phyloP scores from a whole-genome alignment of 768 basidiomycete genomes.

The Leccinum imitatum region DNA sequence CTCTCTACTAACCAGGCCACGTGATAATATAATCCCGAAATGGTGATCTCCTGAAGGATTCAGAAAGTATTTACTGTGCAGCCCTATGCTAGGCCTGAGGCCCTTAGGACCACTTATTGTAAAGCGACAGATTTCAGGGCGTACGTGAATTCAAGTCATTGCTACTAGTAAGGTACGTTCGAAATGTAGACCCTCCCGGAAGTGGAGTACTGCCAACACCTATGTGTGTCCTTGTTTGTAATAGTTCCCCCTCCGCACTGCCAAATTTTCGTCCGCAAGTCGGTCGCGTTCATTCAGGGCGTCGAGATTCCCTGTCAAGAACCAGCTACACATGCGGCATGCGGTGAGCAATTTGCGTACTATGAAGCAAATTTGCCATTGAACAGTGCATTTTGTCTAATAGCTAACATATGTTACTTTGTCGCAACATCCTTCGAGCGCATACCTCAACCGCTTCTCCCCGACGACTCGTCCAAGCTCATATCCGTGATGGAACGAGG shows the following conservation, averaged over 20 bases:
- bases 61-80: background rate
- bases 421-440: constrained; percentile 57
- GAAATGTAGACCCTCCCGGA: too few species aligned
- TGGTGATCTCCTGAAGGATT: background rate
- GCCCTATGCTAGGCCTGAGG: too few species aligned
- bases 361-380: background rate
- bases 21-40: constrained; percentile 4
- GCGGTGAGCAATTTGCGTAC: constrained; percentile 42
- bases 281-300: constrained; percentile 30
- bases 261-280: constrained; percentile 29
- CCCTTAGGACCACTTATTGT: too few species aligned
- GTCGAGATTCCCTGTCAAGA: constrained; percentile 30
- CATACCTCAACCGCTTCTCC: constrained; percentile 36
- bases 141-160: too few species aligned
- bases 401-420: constrained; percentile 78
- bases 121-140: too few species aligned
- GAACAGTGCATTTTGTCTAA: constrained; percentile 8
- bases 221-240: constrained; percentile 29
- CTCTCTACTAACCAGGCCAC: background rate
- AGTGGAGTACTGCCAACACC: too few species aligned
- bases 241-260: background rate
- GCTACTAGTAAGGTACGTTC: too few species aligned
- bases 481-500: constrained; percentile 15
- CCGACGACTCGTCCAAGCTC: constrained; percentile 22
- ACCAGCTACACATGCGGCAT: constrained; percentile 47